Conservation (phyloP, 2,329 filamentous ascomycete genomes). For the Onygena corvina region DNA sequence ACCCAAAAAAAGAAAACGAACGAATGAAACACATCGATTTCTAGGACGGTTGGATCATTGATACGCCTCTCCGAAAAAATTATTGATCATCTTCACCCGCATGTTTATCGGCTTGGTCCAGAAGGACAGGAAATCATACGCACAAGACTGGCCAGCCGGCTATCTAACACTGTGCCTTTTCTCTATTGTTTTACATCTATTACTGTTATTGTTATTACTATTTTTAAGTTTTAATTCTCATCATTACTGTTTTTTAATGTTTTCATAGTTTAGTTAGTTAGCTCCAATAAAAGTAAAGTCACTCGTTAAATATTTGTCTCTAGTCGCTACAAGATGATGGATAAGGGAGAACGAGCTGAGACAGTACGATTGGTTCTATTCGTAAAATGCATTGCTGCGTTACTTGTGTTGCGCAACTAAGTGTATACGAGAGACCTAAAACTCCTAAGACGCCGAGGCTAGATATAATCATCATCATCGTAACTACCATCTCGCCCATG, state of each 20-base stretch:
- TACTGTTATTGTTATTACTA: background rate
- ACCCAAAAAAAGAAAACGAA: background rate
- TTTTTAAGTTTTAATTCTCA: conserved; percentile 1
- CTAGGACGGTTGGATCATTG: background rate
- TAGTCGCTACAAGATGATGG: too few species aligned
- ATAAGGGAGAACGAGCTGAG: too few species aligned
- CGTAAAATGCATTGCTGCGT: background rate
- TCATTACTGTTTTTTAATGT: background rate
- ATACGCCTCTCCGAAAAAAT: background rate
- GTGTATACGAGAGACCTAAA: background rate
- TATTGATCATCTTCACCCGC: background rate
- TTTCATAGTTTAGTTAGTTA: background rate
- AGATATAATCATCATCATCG: background rate
- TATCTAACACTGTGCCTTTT: background rate
- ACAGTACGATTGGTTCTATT: too few species aligned
- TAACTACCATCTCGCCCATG: background rate
- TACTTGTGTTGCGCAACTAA: background rate
- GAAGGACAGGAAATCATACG: too few species aligned
- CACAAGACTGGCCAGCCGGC: background rate
- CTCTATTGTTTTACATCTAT: background rate
- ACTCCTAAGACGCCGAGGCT: background rate
- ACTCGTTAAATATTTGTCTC: conserved; percentile 3
- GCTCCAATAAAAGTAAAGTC: background rate
- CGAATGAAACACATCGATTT: background rate
- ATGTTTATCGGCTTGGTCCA: background rate